phyloP scores from a whole-genome alignment of 2,329 filamentous ascomycete genomes.

The Fusarium euwallaceae region DNA sequence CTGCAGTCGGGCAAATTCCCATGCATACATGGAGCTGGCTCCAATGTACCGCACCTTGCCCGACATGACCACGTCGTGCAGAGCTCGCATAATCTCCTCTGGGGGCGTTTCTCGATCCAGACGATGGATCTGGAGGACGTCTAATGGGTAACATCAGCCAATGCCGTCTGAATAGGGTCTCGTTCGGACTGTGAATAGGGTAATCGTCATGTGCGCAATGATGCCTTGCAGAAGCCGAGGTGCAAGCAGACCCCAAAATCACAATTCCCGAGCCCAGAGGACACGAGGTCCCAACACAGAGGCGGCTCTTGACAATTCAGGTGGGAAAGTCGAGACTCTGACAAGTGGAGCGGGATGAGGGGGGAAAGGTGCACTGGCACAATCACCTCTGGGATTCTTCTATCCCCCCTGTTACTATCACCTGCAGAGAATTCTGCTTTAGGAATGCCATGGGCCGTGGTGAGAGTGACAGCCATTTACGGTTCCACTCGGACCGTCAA shows the following conservation, averaged over 20 bases:
- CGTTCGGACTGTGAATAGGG: conserved; percentile 5
- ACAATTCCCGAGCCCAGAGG: conserved; percentile 33
- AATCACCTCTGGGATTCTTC: conserved; percentile 25
- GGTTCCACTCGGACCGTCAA: conserved; percentile 25
- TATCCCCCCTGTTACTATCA: conserved; percentile 26
- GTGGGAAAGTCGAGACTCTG: conserved; percentile 22
- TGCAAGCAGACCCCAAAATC: conserved; percentile 25
- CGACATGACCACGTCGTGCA: conserved; percentile 68
- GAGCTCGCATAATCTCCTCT: conserved; percentile 69
- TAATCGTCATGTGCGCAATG: conserved; percentile 12
- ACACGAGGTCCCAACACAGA: conserved; percentile 17
- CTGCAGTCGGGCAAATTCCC: conserved; percentile 64
- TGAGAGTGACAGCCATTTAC: conserved; percentile 27
- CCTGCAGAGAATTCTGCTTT: conserved; percentile 44
- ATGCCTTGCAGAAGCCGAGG: conserved; percentile 14
- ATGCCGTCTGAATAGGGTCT: conserved; percentile 54
- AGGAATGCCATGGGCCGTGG: conserved; percentile 43
- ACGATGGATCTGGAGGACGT: conserved; percentile 72
- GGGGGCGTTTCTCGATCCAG: conserved; percentile 61
- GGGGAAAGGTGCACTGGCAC: conserved; percentile 11
- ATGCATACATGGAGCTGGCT: conserved; percentile 62
- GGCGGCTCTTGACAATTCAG: conserved; percentile 7
- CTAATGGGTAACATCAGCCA: conserved; percentile 46
- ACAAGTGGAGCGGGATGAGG: conserved; percentile 10
- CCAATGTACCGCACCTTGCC: conserved; percentile 68